Conservation (phyloP, 305 asterid species). For the Fraxinus nigra region DNA sequence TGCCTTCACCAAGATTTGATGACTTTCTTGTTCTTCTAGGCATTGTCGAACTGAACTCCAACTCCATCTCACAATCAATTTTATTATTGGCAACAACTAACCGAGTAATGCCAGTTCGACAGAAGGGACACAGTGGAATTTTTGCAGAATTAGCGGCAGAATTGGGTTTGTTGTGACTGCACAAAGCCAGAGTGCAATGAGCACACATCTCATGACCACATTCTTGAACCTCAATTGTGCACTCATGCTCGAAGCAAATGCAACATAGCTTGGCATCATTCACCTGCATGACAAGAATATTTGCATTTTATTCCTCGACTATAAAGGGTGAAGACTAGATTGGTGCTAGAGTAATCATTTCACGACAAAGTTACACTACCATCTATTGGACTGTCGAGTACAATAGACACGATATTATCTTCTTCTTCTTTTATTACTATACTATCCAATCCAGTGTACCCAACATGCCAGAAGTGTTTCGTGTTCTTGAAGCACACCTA, state of each 20-base stretch:
- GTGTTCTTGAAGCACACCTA: neutral
- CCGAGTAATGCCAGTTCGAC: constrained; percentile 62
- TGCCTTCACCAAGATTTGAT: constrained; percentile 49
- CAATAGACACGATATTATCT: neutral
- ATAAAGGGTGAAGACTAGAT: neutral
- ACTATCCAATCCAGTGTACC: neutral
- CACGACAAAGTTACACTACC: neutral
- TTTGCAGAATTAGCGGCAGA: constrained; percentile 33
- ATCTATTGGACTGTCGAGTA: neutral
- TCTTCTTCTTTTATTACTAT: neutral
- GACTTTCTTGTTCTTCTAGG: constrained; percentile 47
- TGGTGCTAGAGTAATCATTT: neutral
- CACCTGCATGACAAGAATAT: constrained; percentile 34
- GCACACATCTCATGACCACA: constrained; percentile 93
- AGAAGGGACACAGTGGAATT: constrained; percentile 75
- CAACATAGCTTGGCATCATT: constrained; percentile 61
- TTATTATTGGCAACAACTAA: constrained; percentile 52
- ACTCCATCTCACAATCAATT: constrained; percentile 28
- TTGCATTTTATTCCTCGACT: neutral
- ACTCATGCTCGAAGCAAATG: constrained; percentile 77
- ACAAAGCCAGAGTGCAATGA: constrained; percentile 62
- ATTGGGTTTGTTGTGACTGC: constrained; percentile 66
- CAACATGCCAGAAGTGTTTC: neutral
- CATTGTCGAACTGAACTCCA: constrained; percentile 41
- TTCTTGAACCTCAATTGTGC: constrained; percentile 64